Conservation (phyloP, 2,329 filamentous ascomycete species). For the Trichophyton simii region DNA sequence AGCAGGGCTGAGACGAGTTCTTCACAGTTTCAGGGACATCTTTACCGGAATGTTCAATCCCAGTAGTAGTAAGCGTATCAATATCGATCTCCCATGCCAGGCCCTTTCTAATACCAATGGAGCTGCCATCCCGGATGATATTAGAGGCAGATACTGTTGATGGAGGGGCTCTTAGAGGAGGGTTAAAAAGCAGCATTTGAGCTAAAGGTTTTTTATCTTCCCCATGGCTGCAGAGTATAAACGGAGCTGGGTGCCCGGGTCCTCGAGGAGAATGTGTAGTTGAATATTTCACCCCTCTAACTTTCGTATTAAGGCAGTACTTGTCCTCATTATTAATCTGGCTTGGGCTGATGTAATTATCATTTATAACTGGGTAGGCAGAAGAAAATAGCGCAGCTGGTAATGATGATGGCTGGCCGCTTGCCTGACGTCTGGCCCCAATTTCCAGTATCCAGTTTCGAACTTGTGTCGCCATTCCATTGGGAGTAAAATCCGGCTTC, state of each 20-base stretch:
- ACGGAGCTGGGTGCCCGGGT: constrained; percentile 9
- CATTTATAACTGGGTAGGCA: neutral
- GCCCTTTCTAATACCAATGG: constrained; percentile 22
- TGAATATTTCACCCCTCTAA: neutral
- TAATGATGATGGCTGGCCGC: neutral
- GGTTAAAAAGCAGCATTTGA: constrained; percentile 10
- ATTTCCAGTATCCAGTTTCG: constrained; percentile 32
- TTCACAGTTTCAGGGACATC: neutral
- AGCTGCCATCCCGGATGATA: constrained; percentile 1
- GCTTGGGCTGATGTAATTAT: neutral
- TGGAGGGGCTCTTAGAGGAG: neutral
- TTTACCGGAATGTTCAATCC: neutral
- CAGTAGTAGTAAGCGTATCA: constrained; percentile 1
- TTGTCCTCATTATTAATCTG: neutral
- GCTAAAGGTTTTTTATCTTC: neutral
- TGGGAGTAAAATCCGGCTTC: constrained; percentile 22
- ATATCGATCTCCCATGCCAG: constrained; percentile 28
- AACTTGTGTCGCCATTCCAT: constrained; percentile 30
- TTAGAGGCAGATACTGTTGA: neutral
- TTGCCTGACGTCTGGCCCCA: constrained; percentile 19
- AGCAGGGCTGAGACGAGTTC: constrained; percentile 18
- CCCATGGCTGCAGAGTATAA: neutral
- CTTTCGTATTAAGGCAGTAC: constrained; percentile 2
- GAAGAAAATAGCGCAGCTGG: neutral
- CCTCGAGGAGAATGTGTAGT: neutral